Base-by-base conservation (phyloP, 2,329 filamentous ascomycete species). In the Aspergillus oerlinghausenensis region DNA sequence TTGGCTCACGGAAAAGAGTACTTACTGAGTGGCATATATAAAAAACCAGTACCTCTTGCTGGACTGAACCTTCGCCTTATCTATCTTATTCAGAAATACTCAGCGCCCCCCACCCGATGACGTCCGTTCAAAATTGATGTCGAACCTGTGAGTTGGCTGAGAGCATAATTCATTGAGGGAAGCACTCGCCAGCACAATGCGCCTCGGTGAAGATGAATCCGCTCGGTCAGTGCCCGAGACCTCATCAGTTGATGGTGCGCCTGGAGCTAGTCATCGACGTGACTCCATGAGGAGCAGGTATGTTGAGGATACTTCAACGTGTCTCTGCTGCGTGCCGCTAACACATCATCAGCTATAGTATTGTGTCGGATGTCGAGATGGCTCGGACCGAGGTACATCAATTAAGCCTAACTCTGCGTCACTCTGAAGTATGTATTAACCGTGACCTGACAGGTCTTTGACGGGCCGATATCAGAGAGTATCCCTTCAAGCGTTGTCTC, bases 281-380 rank as follows among this genome's bases (percentile, higher is more conserved):
- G 70, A 71, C 52, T 77, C 73, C 25, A 66, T 74, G 61, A 67
- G 70, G 59, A 77, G 74, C 73, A 75, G 74, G 74, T 70, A 51
- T 29, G 23, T 50, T 52, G 52, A 51, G 40, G 9, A 29, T 23
- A 58, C 50, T 50, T 28, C 19, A 58, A 28, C 14, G 43, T 42
- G 32, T 32, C 6, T 47, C 21, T 21, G 19, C 11, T 47, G 45
- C 19, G n/a, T 17, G n/a, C 47, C 32, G 45, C 67, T 72, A 49
- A 73, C 53, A 21, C 32, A 45, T 28, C 8, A 53, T 5, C 61
- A 82, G 79, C 63, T 75, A 87, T 38, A 96, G 90, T 75, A 87
- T 97, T 65, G 88, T 96, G 65, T 91, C 91, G 64, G 91, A 96
- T 74, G 92, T 97, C n/a, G 93, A 97, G 73, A 97, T 99, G 94